phyloP scores from a whole-genome alignment of 1,284 basidiomycete genomes.

The Amylostereum areolatum region DNA sequence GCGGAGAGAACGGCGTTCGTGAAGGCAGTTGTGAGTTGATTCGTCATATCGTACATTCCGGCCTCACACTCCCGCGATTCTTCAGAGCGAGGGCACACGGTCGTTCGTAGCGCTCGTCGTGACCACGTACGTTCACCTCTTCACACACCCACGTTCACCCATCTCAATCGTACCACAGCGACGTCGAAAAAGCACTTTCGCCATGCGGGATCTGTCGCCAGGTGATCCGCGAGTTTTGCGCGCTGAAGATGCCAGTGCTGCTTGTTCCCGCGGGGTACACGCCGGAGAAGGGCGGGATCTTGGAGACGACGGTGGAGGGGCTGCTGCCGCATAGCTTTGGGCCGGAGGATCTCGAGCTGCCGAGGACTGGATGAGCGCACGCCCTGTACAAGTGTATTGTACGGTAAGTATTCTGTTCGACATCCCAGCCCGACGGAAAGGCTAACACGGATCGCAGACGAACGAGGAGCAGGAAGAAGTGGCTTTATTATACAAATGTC shows the following conservation, averaged over 20 bases:
- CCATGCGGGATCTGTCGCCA: conserved; percentile 94
- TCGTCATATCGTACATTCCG: neutral
- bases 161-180: conserved; percentile 31
- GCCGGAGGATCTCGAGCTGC: conserved; percentile 65
- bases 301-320: conserved; percentile 66
- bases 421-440: no score
- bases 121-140: conserved; percentile 42
- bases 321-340: conserved; percentile 88
- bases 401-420: no score
- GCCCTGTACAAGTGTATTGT: no score
- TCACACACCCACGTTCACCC: neutral
- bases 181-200: conserved; percentile 60
- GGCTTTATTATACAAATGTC: no score
- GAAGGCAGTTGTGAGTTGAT: conserved; percentile 70
- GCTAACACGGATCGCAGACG: no score
- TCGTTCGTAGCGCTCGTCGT: conserved; percentile 72
- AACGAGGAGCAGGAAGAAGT: no score
- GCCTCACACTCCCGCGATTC: conserved; percentile 1
- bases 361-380: conserved; percentile 22
- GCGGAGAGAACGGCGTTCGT: conserved; percentile 87
- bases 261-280: conserved; percentile 69
- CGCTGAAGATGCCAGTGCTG: conserved; percentile 69
- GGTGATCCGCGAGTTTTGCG: conserved; percentile 85
- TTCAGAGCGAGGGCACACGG: conserved; percentile 71
- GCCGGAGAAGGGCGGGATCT: conserved; percentile 40